Evolutionary conservation across 768 basidiomycete species (phyloP).

Genomic region (Boletus rufocinnamomeus): DNA sequence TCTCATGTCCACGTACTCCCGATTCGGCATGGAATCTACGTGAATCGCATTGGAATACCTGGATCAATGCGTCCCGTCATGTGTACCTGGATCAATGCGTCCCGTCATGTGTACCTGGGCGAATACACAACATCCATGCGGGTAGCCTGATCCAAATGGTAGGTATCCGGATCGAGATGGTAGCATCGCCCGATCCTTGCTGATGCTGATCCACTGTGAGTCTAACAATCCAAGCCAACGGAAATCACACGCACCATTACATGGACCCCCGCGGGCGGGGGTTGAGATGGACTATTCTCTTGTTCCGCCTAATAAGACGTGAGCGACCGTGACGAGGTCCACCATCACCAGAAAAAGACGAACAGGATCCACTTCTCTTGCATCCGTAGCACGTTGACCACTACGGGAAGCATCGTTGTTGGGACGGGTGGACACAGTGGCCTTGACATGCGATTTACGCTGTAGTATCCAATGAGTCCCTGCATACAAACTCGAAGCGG

Average conservation of each 20-base stretch:
- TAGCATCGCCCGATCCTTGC: not conserved
- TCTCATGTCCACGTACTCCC: too few species aligned
- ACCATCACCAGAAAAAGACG: not conserved
- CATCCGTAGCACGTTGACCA: not conserved
- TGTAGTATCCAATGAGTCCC: not conserved
- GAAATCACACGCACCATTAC: not conserved
- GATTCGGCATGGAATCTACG: not conserved
- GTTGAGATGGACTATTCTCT: too few species aligned
- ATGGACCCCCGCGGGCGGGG: not conserved
- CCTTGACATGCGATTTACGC: not conserved
- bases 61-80: too few species aligned
- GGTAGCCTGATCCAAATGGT: not conserved
- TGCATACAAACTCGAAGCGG: not conserved
- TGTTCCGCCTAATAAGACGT: not conserved
- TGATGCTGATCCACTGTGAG: not conserved
- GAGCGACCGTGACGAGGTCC: too few species aligned
- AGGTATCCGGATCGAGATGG: too few species aligned
- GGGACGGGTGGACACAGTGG: not conserved
- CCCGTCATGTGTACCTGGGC: too few species aligned
- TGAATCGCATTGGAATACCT: not conserved
- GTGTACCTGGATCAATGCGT: too few species aligned
- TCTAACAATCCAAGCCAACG: not conserved
- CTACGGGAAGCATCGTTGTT: not conserved
- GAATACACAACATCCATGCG: not conserved
- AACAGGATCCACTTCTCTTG: rapidly evolving